These are phyloP conservation scores for Nakazawaea wyomingensis DNA, from an alignment of 805 yeast species.

Conservation along the genomic window DNA sequence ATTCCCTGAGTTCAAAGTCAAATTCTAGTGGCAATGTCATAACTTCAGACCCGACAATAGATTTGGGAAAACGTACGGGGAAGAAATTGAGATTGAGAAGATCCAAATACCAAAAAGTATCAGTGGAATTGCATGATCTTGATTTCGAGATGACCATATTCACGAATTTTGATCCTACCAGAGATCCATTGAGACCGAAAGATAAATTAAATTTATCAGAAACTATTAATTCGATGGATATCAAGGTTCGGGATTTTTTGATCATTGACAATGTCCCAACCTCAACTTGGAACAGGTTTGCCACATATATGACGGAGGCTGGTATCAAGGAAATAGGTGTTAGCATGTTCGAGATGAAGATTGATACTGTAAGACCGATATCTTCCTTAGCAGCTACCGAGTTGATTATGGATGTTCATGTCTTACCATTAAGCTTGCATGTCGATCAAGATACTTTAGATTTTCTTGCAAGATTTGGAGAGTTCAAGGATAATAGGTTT, in stretches of 20 bases:
- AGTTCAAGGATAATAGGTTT: constrained; percentile 70
- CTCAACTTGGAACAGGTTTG: constrained; percentile 87
- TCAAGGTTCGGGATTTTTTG: constrained; percentile 50
- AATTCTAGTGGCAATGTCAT: background rate
- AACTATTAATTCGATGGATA: constrained; percentile 40
- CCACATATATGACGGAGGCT: constrained; percentile 61
- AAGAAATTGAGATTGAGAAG: constrained; percentile 57
- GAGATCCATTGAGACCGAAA: constrained; percentile 26
- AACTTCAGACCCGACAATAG: constrained; percentile 21
- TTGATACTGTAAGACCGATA: constrained; percentile 63
- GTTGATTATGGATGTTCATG: constrained; percentile 42
- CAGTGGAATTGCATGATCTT: constrained; percentile 51
- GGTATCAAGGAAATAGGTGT: constrained; percentile 69
- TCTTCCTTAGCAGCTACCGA: constrained; percentile 65
- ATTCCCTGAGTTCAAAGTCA: background rate
- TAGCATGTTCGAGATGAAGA: constrained; percentile 49
- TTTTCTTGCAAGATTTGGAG: constrained; percentile 72
- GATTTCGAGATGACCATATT: constrained; percentile 40
- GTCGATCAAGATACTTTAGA: constrained; percentile 93
- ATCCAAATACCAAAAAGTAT: constrained; percentile 54
- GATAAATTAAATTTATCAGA: constrained; percentile 30
- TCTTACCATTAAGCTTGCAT: constrained; percentile 75
- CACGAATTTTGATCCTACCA: constrained; percentile 43
- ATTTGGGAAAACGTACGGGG: constrained; percentile 26
- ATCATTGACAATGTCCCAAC: constrained; percentile 75